Conservation (phyloP, 1,284 basidiomycete species). For the Leccinum subspadiceum region DNA sequence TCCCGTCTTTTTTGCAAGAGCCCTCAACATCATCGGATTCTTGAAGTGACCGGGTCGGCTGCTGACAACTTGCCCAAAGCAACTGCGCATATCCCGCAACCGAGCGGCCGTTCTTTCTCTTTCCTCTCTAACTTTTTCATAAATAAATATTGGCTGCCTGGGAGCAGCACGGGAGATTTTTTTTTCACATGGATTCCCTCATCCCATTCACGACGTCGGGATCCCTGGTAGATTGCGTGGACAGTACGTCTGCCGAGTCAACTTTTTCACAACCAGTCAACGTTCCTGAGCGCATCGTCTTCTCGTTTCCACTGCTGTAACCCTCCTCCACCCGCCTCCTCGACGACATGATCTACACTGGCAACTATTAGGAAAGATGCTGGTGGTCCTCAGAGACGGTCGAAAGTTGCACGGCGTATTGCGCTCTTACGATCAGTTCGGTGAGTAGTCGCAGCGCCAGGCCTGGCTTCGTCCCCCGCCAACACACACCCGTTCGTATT, state of each 20-base stretch:
- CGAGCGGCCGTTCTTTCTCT: conserved; percentile 22
- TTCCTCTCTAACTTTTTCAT: conserved; percentile 24
- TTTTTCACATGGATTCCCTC: conserved; percentile 87
- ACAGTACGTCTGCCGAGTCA: conserved; percentile 86
- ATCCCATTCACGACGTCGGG: conserved; percentile 97
- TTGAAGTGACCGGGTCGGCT: neutral
- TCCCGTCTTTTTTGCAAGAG: neutral
- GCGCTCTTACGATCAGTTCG: conserved; percentile 98
- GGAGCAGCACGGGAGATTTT: conserved; percentile 31
- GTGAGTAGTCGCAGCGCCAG: conserved; percentile 48
- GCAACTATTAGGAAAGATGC: conserved; percentile 84
- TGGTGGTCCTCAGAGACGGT: conserved; percentile 95
- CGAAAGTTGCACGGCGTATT: conserved; percentile 95
- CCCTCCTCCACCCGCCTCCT: conserved; percentile 10
- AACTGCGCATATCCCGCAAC: neutral
- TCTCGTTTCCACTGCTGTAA: conserved; percentile 17
- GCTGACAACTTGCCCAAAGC: neutral
- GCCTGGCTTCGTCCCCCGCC: neutral
- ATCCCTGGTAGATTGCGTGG: conserved; percentile 95
- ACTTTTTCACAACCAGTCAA: conserved; percentile 40
- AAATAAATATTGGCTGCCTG: conserved; percentile 34
- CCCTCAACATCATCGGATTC: neutral
- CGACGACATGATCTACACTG: conserved; percentile 20
- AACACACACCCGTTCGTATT: neutral
- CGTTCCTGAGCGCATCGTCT: conserved; percentile 48